Evolutionary conservation across 2,329 filamentous ascomycete species (phyloP), one percentile per base, ranked within the genome.

Genomic region (Cladosporium sp.): DNA sequence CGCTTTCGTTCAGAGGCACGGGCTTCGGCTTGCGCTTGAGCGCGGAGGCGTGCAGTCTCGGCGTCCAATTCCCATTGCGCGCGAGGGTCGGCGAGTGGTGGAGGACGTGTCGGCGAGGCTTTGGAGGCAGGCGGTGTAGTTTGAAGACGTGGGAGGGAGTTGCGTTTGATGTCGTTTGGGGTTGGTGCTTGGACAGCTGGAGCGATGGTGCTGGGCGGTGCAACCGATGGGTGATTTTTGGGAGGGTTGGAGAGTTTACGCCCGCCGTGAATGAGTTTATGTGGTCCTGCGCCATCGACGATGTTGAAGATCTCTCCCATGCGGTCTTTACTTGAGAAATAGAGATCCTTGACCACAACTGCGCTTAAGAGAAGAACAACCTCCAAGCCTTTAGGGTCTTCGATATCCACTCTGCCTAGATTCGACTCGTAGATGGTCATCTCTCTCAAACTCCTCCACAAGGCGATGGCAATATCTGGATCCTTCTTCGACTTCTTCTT

Each of bases 401-500:
- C 90, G 54, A 97, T 83, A 38, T 97, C 91, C 9, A 97, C 85
- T 6, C 93, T 79, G 54, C 86, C 84, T 63, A 97, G 76, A 64
- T 97, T 97, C 4, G 92, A 88, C 68, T 98, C 88, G 72, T 97
- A 96, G 36, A 98, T 78, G 2, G 91, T 95, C 52, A 97, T 70
- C 59, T 91, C 87, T 58, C 82, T 84, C 20, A 84, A 75, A 15
- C 79, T 78, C 57, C 85, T 83, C 74, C 91, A 95, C 60, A 97
- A 79, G 2, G 89, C 90, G n/a, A 97, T 78, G 0, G 90, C 91
- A 59, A 97, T 97, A 69, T 97, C 93, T 0, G 93, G 92, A 66
- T 98, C 93, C 65, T 55, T 57, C 38, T 55, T 52, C 30, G 52
- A 53, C 88, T 92, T 72, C 69, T 84, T 88, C 18, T 80, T 82